These are phyloP conservation scores for Calonectria montana DNA, from an alignment of 2,329 filamentous ascomycete species.

Conservation along the genomic window DNA sequence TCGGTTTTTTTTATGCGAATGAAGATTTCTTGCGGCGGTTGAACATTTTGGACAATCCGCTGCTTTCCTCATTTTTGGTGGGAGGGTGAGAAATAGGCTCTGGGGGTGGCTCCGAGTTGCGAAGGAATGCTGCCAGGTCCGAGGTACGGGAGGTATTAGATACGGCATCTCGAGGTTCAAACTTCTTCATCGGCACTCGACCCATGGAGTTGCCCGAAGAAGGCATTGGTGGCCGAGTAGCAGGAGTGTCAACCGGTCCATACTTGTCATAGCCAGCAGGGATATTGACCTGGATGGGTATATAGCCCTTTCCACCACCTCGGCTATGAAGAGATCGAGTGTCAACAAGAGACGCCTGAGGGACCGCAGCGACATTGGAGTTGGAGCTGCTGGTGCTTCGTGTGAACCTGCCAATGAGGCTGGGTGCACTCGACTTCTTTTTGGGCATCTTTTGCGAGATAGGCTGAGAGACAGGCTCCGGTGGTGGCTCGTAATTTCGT, in stretches of 20 bases:
- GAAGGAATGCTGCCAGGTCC: constrained; percentile 79
- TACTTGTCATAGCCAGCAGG: constrained; percentile 59
- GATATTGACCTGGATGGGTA: constrained; percentile 65
- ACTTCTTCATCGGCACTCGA: constrained; percentile 67
- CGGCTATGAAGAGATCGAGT: constrained; percentile 55
- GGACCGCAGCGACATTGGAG: constrained; percentile 36
- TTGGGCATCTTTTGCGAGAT: constrained; percentile 58
- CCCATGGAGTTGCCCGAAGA: constrained; percentile 44
- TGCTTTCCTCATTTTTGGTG: constrained; percentile 51
- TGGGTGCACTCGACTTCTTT: constrained; percentile 73
- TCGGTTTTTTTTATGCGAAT: constrained; percentile 38
- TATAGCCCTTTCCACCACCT: constrained; percentile 54
- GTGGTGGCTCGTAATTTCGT: constrained; percentile 74
- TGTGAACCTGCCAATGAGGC: constrained; percentile 70
- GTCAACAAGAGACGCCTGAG: constrained; percentile 41
- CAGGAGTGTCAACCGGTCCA: constrained; percentile 41
- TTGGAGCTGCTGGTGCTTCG: constrained; percentile 49
- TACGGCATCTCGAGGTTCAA: constrained; percentile 66
- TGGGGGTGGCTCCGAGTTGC: constrained; percentile 73
- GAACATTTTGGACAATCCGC: constrained; percentile 61
- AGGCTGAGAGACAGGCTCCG: constrained; percentile 54
- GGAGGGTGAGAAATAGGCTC: constrained; percentile 44
- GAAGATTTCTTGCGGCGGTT: constrained; percentile 61
- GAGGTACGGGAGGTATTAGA: constrained; percentile 66
- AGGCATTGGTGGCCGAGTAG: constrained; percentile 34